Conservation (phyloP, 148 eudicot genomes). For the Vaccinium myrtillus region DNA sequence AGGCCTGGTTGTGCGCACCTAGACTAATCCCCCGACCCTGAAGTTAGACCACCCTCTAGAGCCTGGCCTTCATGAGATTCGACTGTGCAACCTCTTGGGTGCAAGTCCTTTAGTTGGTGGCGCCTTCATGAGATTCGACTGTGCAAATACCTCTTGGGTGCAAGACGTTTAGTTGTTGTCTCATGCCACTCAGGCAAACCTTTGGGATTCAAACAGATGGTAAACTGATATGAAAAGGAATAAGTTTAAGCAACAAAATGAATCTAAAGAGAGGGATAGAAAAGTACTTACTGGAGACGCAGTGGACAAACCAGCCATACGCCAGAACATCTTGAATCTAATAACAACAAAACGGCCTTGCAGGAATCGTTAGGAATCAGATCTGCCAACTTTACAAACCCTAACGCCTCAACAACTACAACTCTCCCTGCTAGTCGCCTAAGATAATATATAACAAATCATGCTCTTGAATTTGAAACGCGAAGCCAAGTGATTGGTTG, state of each 20-base stretch:
- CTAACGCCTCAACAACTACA: not conserved
- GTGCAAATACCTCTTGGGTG: no score
- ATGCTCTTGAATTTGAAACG: constrained; percentile 1
- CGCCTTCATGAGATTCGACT: no score
- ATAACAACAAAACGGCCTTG: constrained; percentile 11
- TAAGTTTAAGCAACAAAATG: not conserved
- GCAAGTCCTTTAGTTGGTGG: no score
- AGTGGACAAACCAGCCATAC: constrained; percentile 91
- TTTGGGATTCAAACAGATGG: not conserved
- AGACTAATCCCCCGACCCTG: no score
- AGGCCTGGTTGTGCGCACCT: no score
- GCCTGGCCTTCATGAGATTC: no score
- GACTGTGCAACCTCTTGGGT: no score
- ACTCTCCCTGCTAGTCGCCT: not conserved
- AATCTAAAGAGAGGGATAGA: not conserved
- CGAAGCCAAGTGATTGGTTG: not conserved
- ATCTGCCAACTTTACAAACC: constrained; percentile 28
- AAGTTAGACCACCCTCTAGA: no score
- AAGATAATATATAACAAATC: not conserved
- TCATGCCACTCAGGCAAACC: no score
- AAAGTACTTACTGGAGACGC: constrained; percentile 71
- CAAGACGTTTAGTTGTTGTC: no score
- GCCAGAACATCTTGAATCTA: constrained; percentile 76
- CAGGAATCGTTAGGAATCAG: constrained; percentile 23
- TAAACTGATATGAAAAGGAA: not conserved